A percentile compares a stretch with the other conserved stretches of the same genome.
These are phyloP conservation scores for Deuterostichococcus epilithicus DNA, from an alignment of 139 green algal species.

Conservation along the genomic window DNA sequence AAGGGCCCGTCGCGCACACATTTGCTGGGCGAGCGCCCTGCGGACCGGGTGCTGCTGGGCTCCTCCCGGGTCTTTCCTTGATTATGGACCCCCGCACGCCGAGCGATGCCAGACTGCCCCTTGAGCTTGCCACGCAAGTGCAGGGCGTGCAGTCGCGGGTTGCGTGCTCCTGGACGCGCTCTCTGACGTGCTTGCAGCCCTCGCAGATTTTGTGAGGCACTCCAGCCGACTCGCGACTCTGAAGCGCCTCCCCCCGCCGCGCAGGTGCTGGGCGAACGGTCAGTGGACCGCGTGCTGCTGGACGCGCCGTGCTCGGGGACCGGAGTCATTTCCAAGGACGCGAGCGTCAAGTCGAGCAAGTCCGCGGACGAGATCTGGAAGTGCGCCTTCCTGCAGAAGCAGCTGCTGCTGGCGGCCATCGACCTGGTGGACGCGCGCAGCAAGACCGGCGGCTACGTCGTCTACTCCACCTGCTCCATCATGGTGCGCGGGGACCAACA, in stretches of 20 bases:
- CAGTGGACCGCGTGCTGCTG: constrained; percentile 90
- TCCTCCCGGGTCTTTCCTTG: too few species aligned
- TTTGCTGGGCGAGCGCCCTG: constrained; percentile 75
- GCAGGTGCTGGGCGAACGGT: constrained; percentile 75
- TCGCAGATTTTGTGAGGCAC: background rate
- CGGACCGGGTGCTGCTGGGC: constrained; percentile 96
- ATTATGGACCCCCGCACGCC: too few species aligned
- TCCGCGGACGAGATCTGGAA: constrained; percentile 85
- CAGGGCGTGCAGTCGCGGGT: too few species aligned
- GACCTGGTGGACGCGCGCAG: constrained; percentile 87
- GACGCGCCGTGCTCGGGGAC: constrained; percentile 97
- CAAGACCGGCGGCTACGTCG: constrained; percentile 75
- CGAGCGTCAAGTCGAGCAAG: constrained; percentile 87
- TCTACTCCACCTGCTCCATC: constrained; percentile 99
- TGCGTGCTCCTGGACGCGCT: background rate
- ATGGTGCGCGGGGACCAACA: constrained; percentile 66
- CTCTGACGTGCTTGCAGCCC: background rate
- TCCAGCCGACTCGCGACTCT: background rate
- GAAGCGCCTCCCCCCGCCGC: background rate
- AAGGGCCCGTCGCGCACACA: background rate
- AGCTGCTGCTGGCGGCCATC: constrained; percentile 96
- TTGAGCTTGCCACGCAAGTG: too few species aligned
- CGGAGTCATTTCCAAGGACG: constrained; percentile 95
- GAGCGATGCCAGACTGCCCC: too few species aligned
- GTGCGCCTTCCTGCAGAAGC: constrained; percentile 92